Conservation (phyloP, 441 rosid genomes). For the Jatropha podagrica region DNA sequence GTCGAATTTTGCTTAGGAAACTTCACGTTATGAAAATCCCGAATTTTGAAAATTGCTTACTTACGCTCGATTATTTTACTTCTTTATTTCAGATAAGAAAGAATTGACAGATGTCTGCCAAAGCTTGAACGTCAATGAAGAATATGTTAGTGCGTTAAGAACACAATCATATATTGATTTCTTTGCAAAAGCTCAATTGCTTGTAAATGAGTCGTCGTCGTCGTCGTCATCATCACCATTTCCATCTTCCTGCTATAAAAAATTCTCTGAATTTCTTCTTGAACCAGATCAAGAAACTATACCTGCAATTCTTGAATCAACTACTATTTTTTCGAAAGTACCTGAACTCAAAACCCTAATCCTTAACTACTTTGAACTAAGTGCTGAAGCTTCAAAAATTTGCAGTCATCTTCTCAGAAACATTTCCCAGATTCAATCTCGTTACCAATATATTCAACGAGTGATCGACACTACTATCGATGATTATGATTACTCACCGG, state of each 20-base stretch:
- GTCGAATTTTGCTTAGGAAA: too few species aligned
- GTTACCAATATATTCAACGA: constrained; percentile 24
- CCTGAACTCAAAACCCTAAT: constrained; percentile 36
- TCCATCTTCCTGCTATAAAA: constrained; percentile 22
- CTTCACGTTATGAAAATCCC: too few species aligned
- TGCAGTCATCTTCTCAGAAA: constrained; percentile 37
- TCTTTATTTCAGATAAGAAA: constrained; percentile 25
- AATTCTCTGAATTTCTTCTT: constrained; percentile 35
- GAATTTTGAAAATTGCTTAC: too few species aligned
- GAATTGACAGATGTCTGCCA: constrained; percentile 20
- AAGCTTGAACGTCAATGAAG: constrained; percentile 41
- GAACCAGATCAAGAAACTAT: constrained; percentile 43
- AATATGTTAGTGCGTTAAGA: constrained; percentile 40
- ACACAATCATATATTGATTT: constrained; percentile 43
- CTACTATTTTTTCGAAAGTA: constrained; percentile 24
- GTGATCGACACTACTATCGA: constrained; percentile 23
- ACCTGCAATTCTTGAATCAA: constrained; percentile 33
- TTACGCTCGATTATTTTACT: not conserved
- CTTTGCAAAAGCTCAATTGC: constrained; percentile 38
- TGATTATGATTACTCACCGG: not conserved
- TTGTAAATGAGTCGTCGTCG: constrained; percentile 20
- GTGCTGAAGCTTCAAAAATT: constrained; percentile 42
- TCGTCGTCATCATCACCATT: constrained; percentile 10
- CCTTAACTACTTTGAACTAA: constrained; percentile 38
- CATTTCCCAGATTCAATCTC: constrained; percentile 28